These are phyloP conservation scores for Wickerhamiella nectarea DNA, from an alignment of 805 yeast genomes.

Conservation along the genomic window DNA sequence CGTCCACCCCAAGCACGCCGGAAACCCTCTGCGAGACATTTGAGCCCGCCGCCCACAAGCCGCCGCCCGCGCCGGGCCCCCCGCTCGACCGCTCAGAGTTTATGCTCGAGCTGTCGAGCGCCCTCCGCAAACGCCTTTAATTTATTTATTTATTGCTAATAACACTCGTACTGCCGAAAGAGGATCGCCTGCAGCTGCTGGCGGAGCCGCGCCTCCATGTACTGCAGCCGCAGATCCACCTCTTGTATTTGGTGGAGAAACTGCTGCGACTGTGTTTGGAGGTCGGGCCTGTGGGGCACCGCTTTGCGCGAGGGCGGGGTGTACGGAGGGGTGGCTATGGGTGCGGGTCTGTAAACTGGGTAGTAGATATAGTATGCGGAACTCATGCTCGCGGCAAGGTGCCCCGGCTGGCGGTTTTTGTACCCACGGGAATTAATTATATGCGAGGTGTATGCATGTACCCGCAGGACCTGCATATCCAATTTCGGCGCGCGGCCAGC, in stretches of 20 bases:
- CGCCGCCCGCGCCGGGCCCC: too few species aligned
- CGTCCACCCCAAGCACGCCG: constrained; percentile 1
- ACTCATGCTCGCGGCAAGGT: not conserved
- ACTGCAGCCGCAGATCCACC: not conserved
- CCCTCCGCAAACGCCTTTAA: not conserved
- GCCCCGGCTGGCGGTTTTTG: too few species aligned
- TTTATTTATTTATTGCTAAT: constrained; percentile 1
- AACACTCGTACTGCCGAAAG: constrained; percentile 2
- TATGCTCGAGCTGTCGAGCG: not conserved
- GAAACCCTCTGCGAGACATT: constrained; percentile 1
- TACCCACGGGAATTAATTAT: not conserved
- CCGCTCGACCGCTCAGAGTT: too few species aligned
- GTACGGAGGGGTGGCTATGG: constrained; percentile 3
- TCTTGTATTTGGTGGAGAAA: not conserved
- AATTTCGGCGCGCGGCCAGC: not conserved
- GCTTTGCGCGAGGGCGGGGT: constrained; percentile 1
- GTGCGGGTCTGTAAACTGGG: not conserved
- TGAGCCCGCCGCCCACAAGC: not conserved
- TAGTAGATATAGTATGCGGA: not conserved
- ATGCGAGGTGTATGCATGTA: not conserved
- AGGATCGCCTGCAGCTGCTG: constrained; percentile 1
- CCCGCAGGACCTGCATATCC: not conserved
- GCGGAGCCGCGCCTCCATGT: constrained; percentile 2
- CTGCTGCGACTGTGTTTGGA: not conserved
- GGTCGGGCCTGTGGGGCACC: not conserved